phyloP scores from a whole-genome alignment of 441 rosid genomes.

The Iberis amara region DNA sequence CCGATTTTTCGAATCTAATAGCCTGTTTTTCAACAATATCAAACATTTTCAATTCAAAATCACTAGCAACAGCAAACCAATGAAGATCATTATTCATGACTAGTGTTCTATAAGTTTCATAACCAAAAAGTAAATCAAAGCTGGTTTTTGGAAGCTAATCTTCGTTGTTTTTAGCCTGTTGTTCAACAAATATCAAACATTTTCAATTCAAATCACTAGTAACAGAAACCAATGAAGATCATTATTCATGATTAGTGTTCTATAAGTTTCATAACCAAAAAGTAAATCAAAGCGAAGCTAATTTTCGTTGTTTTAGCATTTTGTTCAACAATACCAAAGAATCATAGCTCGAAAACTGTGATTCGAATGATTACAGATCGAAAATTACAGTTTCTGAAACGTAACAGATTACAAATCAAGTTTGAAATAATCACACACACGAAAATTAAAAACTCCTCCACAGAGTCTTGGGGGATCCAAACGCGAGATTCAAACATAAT shows the following conservation, averaged over 20 bases:
- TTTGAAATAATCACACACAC: not conserved
- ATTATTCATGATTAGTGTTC: not conserved
- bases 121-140: no score
- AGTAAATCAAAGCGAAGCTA: no score
- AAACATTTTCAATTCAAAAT: not conserved
- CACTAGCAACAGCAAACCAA: not conserved
- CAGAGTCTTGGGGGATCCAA: no score
- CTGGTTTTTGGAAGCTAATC: conserved; percentile 26
- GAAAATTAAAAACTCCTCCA: not conserved
- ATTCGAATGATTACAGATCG: no score
- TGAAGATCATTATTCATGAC: not conserved
- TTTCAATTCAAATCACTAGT: not conserved
- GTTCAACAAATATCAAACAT: conserved; percentile 17
- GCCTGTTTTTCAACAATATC: conserved; percentile 37
- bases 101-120: not conserved
- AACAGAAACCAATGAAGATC: not conserved
- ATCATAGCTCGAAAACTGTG: no score
- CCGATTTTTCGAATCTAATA: conserved; percentile 31
- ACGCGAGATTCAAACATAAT: no score
- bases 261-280: not conserved
- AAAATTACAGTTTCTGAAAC: no score
- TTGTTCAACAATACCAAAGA: not conserved
- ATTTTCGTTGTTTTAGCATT: no score
- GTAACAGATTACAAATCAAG: no score
- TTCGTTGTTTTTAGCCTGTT: conserved; percentile 38